Conservation (phyloP, 2,329 filamentous ascomycete genomes). For the Aureobasidium lini region DNA sequence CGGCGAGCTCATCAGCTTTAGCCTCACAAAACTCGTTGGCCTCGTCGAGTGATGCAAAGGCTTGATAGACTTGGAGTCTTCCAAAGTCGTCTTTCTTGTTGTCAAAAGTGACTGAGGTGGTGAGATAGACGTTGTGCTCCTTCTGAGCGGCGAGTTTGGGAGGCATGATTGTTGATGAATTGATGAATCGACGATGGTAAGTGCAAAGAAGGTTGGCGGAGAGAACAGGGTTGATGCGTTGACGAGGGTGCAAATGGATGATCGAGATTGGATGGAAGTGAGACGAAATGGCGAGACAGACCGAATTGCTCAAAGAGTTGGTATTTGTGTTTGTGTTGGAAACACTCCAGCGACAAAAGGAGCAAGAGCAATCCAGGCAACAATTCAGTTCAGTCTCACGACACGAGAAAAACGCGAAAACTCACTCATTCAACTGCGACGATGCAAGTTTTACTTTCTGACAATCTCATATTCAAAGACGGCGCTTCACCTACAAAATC, state of each 20-base stretch:
- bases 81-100: background rate
- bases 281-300: background rate
- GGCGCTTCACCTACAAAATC: too few relatives aligned
- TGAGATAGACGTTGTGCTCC: conserved; percentile 10
- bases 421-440: background rate
- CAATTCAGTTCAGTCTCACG: background rate
- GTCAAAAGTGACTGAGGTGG: background rate
- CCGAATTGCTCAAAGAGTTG: background rate
- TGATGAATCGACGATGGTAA: background rate
- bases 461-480: too few relatives aligned
- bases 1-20: background rate
- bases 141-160: background rate
- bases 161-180: background rate
- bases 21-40: conserved; percentile 1
- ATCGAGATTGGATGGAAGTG: background rate
- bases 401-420: background rate
- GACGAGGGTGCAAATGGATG: background rate
- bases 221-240: background rate
- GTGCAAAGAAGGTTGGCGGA: background rate
- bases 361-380: background rate
- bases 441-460: background rate
- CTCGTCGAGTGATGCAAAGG: conserved; percentile 2
- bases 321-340: background rate
- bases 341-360: background rate
- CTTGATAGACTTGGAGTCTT: conserved; percentile 7